A percentile compares a stretch with the other conserved stretches of the same genome.
Evolutionary conservation across 139 green algal genomes (phyloP).

Genomic region (Auxenochlorella pyrenoidosa): DNA sequence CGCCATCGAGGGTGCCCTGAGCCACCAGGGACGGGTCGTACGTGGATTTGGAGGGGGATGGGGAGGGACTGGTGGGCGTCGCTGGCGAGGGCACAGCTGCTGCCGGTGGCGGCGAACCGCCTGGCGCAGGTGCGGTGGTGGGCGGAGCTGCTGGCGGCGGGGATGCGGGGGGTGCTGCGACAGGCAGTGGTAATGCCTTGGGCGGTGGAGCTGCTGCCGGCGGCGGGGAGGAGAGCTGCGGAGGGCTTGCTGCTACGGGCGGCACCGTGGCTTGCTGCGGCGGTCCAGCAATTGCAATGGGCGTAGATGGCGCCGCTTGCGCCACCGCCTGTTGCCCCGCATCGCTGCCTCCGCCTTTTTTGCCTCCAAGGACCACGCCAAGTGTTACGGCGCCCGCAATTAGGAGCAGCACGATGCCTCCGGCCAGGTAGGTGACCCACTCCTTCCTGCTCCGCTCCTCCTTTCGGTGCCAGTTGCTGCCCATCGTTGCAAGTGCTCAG

Average conservation of each 20-base stretch:
- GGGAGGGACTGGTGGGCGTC: neutral
- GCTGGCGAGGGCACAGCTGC: neutral
- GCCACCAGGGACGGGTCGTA: neutral
- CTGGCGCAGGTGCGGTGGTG: neutral
- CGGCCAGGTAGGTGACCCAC: neutral
- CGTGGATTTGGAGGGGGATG: neutral
- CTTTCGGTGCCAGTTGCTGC: neutral
- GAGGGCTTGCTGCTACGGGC: neutral
- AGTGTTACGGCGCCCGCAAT: neutral
- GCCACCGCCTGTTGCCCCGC: neutral
- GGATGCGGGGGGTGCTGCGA: neutral
- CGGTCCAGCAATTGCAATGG: too few relatives aligned
- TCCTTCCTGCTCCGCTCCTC: neutral
- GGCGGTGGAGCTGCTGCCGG: neutral
- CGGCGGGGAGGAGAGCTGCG: neutral
- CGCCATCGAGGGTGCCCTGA: neutral
- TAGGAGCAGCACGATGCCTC: neutral
- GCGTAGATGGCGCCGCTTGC: neutral
- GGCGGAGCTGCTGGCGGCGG: neutral
- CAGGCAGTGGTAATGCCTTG: neutral
- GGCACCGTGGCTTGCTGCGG: neutral
- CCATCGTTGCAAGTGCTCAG: neutral
- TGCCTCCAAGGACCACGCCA: neutral
- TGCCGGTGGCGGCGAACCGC: neutral
- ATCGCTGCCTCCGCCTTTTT: neutral